A percentile compares a stretch with the other conserved stretches of the same genome.
Evolutionary conservation across 768 basidiomycete genomes (phyloP).

Genomic region (Tricholoma sp.): DNA sequence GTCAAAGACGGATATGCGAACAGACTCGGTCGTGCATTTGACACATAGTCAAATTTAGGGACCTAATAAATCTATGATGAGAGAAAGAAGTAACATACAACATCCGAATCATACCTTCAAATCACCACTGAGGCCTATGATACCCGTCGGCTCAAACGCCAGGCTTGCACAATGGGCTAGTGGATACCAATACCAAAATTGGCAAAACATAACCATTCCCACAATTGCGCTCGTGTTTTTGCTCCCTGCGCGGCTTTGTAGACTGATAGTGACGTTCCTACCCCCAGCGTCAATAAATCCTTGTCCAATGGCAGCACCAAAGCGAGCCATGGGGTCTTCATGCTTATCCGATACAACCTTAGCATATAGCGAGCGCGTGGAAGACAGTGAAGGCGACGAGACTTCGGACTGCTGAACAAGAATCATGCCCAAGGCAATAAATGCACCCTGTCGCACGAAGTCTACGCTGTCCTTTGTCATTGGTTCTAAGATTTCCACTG

Average conservation of each 20-base stretch:
- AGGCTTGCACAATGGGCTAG: constrained; percentile 89
- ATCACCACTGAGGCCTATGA: constrained; percentile 86
- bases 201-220: constrained; percentile 97
- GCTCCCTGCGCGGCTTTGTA: constrained; percentile 91
- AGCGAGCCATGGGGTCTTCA: constrained; percentile 98
- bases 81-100: neutral
- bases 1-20: constrained; percentile 88
- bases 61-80: constrained; percentile 42
- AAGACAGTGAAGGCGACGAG: constrained; percentile 73
- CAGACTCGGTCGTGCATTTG: constrained; percentile 84
- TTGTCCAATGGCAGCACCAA: constrained; percentile 93
- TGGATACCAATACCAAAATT: constrained; percentile 99
- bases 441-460: constrained; percentile 97
- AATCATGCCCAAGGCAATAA: constrained; percentile 93
- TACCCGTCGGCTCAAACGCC: constrained; percentile 92
- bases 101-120: constrained; percentile 53
- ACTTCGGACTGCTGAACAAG: constrained; percentile 95
- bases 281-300: constrained; percentile 98
- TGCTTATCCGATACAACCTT: constrained; percentile 95
- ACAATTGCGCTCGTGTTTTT: constrained; percentile 92
- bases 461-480: constrained; percentile 98
- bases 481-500: constrained; percentile 92
- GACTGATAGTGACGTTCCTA: constrained; percentile 89
- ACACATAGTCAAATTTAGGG: constrained; percentile 90
- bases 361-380: constrained; percentile 78